A percentile compares a stretch with the other conserved stretches of the same genome.
Conservation (phyloP, 768 basidiomycete species). For the Mycena metata region DNA sequence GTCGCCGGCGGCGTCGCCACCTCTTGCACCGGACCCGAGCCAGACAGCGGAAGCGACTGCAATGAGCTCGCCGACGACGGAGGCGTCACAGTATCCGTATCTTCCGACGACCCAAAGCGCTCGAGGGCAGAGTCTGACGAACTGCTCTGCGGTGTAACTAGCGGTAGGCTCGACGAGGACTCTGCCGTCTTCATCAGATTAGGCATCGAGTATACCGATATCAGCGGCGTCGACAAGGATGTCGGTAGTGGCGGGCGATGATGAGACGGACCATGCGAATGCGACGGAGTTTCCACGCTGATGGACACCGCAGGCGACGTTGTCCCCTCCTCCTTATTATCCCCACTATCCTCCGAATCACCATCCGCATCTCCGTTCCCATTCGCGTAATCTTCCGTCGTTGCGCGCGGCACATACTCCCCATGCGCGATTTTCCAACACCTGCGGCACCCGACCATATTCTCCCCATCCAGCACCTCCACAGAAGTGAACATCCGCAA, state of each 20-base stretch:
- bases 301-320: slow-evolving; percentile 29
- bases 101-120: slow-evolving; percentile 19
- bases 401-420: slow-evolving; percentile 51
- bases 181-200: slow-evolving; percentile 44
- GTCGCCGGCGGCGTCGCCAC: slow-evolving; percentile 33
- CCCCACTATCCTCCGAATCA: slow-evolving; percentile 49
- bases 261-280: slow-evolving; percentile 26
- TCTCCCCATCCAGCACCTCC: slow-evolving; percentile 94
- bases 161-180: slow-evolving; percentile 52
- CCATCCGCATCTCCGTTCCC: slow-evolving; percentile 43
- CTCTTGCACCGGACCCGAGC: background rate
- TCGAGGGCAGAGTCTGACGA: slow-evolving; percentile 35
- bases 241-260: slow-evolving; percentile 48
- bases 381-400: slow-evolving; percentile 49
- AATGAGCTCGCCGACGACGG: slow-evolving; percentile 36
- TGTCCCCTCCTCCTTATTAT: slow-evolving; percentile 38
- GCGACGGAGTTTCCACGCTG: background rate
- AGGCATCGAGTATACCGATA: slow-evolving; percentile 50
- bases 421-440: slow-evolving; percentile 96
- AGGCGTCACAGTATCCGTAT: slow-evolving; percentile 33
- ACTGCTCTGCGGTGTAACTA: slow-evolving; percentile 34
- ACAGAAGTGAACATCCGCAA: slow-evolving; percentile 91
- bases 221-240: slow-evolving; percentile 57
- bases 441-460: slow-evolving; percentile 91
- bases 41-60: slow-evolving; percentile 30